Evolutionary conservation across 2,329 filamentous ascomycete genomes (phyloP).

Genomic region (Ophiostoma himal-ulmi): DNA sequence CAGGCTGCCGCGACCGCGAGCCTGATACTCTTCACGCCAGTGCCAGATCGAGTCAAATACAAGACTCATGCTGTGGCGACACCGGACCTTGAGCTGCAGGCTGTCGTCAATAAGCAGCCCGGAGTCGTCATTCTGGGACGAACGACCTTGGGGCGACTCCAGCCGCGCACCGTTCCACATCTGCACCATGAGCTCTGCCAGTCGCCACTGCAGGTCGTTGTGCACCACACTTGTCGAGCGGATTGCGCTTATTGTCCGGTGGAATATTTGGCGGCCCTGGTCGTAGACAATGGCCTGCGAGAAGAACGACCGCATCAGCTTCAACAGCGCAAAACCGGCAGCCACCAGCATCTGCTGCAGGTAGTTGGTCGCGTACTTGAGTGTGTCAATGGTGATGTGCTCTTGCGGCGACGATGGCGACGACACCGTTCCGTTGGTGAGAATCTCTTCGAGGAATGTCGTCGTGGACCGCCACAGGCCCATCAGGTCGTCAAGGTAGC

Average conservation of each 20-base stretch:
- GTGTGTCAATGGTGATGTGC: slow-evolving; percentile 46
- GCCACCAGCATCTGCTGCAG: slow-evolving; percentile 83
- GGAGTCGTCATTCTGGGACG: slow-evolving; percentile 45
- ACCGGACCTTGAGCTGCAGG: slow-evolving; percentile 74
- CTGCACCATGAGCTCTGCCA: slow-evolving; percentile 80
- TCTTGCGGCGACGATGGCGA: slow-evolving; percentile 40
- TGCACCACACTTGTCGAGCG: slow-evolving; percentile 67
- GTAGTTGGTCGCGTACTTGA: slow-evolving; percentile 67
- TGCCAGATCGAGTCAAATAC: slow-evolving; percentile 82
- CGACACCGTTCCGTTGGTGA: slow-evolving; percentile 46
- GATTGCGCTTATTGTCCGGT: slow-evolving; percentile 63
- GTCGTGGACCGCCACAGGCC: slow-evolving; percentile 67
- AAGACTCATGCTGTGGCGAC: slow-evolving; percentile 77
- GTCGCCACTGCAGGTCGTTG: slow-evolving; percentile 72
- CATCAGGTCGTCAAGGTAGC: slow-evolving; percentile 69
- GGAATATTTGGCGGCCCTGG: slow-evolving; percentile 62
- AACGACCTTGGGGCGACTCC: slow-evolving; percentile 41
- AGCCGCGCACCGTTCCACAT: slow-evolving; percentile 70
- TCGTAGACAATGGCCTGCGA: slow-evolving; percentile 64
- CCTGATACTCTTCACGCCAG: slow-evolving; percentile 74
- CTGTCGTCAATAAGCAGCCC: slow-evolving; percentile 58
- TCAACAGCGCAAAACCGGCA: slow-evolving; percentile 69
- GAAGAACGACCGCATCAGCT: slow-evolving; percentile 73
- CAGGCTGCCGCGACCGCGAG: slow-evolving; percentile 61
- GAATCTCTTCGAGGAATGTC: slow-evolving; percentile 61